phyloP scores from a whole-genome alignment of 1,139 yeast species.

The Suhomyces ambrosiae region DNA sequence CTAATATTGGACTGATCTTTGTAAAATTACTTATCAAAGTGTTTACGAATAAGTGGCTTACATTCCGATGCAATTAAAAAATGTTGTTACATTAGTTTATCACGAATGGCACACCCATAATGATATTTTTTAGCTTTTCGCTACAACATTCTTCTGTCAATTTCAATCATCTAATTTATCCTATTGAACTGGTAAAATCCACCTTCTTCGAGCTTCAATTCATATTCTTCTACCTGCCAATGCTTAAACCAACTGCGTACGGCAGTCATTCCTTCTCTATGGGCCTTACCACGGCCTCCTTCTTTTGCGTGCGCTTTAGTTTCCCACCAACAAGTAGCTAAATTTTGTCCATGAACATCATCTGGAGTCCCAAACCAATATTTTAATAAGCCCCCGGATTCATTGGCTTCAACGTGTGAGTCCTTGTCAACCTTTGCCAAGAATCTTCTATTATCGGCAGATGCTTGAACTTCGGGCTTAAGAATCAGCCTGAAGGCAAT shows the following conservation, averaged over 20 bases:
- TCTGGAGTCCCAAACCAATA: constrained; percentile 39
- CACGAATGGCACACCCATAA: too few relatives aligned
- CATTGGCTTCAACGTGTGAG: constrained; percentile 34
- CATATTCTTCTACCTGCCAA: constrained; percentile 37
- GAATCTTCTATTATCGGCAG: constrained; percentile 23
- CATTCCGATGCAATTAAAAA: too few relatives aligned
- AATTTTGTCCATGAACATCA: constrained; percentile 27
- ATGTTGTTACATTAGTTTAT: too few relatives aligned
- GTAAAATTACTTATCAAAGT: too few relatives aligned
- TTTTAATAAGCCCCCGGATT: constrained; percentile 34
- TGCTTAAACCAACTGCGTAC: constrained; percentile 32
- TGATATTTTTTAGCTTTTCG: too few relatives aligned
- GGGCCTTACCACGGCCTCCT: constrained; percentile 34
- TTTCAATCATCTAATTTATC: constrained; percentile 2
- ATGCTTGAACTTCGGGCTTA: constrained; percentile 25
- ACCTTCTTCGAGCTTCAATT: constrained; percentile 15
- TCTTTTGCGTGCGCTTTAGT: constrained; percentile 23
- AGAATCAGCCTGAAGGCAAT: constrained; percentile 34
- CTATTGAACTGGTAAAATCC: constrained; percentile 4
- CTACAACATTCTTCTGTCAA: too few relatives aligned
- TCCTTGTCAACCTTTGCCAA: constrained; percentile 28
- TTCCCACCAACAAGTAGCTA: constrained; percentile 42
- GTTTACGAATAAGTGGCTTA: too few relatives aligned
- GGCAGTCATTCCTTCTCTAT: constrained; percentile 29
- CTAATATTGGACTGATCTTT: too few relatives aligned